Evolutionary conservation across 768 basidiomycete genomes (phyloP).

Genomic region (Leccinum imitatum): DNA sequence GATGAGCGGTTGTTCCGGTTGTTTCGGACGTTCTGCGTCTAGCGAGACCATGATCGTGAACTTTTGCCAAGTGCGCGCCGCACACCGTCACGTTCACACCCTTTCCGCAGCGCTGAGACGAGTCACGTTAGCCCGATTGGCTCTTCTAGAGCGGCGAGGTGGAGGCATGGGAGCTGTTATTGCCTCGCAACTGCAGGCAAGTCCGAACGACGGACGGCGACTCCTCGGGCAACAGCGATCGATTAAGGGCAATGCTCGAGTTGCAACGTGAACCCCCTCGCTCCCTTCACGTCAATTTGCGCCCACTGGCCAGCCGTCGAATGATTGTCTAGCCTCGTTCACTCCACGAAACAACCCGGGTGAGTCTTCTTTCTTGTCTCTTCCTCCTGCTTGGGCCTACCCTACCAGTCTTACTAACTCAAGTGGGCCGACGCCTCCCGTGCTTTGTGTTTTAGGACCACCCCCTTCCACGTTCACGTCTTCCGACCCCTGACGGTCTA

Average conservation of each 20-base stretch:
- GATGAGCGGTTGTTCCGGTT: neutral
- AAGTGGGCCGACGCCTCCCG: neutral
- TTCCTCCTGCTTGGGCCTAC: neutral
- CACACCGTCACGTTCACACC: neutral
- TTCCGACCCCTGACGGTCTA: neutral
- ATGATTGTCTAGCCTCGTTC: constrained; percentile 25
- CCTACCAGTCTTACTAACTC: constrained; percentile 1
- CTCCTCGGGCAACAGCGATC: constrained; percentile 9
- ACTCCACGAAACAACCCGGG: constrained; percentile 14
- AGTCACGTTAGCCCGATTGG: neutral
- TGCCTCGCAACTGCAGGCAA: constrained; percentile 8
- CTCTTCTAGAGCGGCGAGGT: constrained; percentile 4
- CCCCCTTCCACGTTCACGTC: constrained; percentile 1
- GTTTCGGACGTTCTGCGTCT: constrained; percentile 10
- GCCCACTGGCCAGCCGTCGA: constrained; percentile 6
- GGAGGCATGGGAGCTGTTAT: constrained; percentile 2
- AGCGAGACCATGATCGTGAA: constrained; percentile 6
- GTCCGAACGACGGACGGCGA: constrained; percentile 5
- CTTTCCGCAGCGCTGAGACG: constrained; percentile 1
- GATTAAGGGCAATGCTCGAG: constrained; percentile 13
- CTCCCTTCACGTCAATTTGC: constrained; percentile 23
- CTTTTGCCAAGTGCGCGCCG: neutral
- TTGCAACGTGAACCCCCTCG: constrained; percentile 15
- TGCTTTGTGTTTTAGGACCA: neutral
- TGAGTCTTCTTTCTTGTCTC: constrained; percentile 12